Evolutionary conservation across 2,329 filamentous ascomycete species (phyloP).

Genomic region (Leptographium lundbergii): DNA sequence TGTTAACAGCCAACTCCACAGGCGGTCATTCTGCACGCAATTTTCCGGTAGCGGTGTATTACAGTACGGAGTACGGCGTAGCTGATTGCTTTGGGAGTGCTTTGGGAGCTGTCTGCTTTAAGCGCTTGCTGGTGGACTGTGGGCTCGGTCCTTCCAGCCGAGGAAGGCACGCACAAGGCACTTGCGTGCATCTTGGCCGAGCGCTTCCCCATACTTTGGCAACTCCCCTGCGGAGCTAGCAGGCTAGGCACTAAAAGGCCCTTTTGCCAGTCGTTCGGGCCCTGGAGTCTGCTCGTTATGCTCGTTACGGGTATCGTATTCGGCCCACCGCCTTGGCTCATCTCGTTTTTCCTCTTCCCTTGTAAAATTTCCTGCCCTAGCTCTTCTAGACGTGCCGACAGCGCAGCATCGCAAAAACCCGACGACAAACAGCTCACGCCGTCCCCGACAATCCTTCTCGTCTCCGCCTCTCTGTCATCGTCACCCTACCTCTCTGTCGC

Average conservation of each 20-base stretch:
- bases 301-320: not conserved
- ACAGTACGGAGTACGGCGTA: no score
- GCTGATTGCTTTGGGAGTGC: not conserved
- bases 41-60: no score
- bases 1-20: not conserved
- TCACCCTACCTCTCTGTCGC: not conserved
- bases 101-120: no score
- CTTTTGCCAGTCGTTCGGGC: not conserved
- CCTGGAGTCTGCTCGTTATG: not conserved
- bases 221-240: not conserved
- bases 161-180: not conserved
- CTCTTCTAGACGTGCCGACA: slow-evolving; percentile 3
- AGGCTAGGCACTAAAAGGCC: not conserved
- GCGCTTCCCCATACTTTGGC: not conserved
- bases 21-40: not conserved
- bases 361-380: slow-evolving; percentile 1
- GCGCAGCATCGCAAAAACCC: slow-evolving; percentile 5
- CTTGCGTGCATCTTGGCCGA: not conserved
- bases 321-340: not conserved
- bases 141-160: not conserved
- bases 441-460: not conserved
- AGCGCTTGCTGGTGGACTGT: no score
- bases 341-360: not conserved
- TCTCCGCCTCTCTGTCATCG: not conserved
- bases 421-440: not conserved